A percentile compares a stretch with the other conserved stretches of the same genome.
Evolutionary conservation across 169 alveolate genomes (phyloP).

Genomic region (Neospora caninum): DNA sequence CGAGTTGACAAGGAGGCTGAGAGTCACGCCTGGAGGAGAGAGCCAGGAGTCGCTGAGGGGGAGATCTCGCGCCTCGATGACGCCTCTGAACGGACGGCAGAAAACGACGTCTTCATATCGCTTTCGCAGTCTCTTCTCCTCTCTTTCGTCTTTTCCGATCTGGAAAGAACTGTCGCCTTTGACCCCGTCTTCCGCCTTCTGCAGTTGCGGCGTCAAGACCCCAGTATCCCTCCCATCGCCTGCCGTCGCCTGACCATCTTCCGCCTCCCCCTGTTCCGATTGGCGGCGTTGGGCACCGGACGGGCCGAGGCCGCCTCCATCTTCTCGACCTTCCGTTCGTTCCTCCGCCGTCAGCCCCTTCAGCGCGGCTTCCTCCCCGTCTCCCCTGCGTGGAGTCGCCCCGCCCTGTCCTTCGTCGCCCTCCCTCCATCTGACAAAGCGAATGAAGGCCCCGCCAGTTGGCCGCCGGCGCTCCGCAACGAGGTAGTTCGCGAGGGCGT

Average conservation of each 20-base stretch:
- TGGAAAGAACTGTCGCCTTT: neutral
- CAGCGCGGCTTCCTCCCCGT: no score
- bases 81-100: slow-evolving; percentile 15
- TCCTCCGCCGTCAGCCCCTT: neutral
- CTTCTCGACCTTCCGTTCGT: neutral
- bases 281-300: neutral
- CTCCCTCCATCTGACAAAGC: neutral
- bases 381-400: no score
- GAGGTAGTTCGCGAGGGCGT: neutral
- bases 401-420: neutral
- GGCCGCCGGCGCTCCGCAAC: neutral
- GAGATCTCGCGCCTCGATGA: neutral
- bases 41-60: neutral
- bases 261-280: neutral
- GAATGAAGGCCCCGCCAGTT: neutral
- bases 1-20: slow-evolving; percentile 23
- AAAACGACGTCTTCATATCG: neutral
- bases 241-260: neutral
- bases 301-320: neutral
- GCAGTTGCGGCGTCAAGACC: neutral
- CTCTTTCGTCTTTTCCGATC: neutral
- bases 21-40: neutral
- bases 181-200: neutral
- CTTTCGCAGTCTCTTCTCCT: neutral
- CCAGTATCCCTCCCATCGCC: neutral